Percentiles rank a stretch among this genome's conserved stretches.
Conservation (phyloP, 495 filamentous ascomycete genomes). For the Podospora sp. region DNA sequence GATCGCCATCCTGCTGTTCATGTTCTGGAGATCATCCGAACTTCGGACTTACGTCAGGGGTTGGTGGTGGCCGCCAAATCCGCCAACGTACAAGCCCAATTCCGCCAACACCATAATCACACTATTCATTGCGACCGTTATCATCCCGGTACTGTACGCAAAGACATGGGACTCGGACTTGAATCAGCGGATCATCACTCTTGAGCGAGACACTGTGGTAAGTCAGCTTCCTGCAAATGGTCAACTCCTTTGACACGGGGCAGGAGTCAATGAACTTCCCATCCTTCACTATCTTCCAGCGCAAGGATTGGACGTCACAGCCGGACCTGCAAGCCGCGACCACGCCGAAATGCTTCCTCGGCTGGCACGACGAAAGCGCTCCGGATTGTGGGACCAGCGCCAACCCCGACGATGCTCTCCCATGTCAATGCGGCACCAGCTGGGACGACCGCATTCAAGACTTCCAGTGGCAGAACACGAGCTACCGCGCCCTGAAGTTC, state of each 20-base stretch:
- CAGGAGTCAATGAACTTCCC: conserved; percentile 15
- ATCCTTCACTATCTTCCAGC: conserved; percentile 21
- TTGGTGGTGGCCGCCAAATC: not conserved
- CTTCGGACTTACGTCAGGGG: not conserved
- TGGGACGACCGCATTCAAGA: conserved; percentile 12
- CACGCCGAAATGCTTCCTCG: conserved; percentile 23
- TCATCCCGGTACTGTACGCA: conserved; percentile 16
- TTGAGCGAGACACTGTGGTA: conserved; percentile 20
- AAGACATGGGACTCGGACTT: conserved; percentile 7
- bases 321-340: not conserved
- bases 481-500: conserved; percentile 16
- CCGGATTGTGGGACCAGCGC: conserved; percentile 11
- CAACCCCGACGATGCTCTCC: not conserved
- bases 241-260: not conserved
- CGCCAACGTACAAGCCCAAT: conserved; percentile 1
- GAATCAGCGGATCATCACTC: not conserved
- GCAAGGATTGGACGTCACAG: conserved; percentile 18
- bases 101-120: conserved; percentile 20
- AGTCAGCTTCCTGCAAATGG: not conserved
- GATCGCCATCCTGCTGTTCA: not conserved
- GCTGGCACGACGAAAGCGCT: conserved; percentile 19
- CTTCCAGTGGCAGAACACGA: conserved; percentile 20
- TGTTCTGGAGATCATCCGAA: not conserved
- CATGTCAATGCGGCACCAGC: conserved; percentile 13
- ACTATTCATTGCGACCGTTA: not conserved